Percentiles rank a stretch among this genome's conserved stretches.
Evolutionary conservation across 2,329 filamentous ascomycete species (phyloP).

Genomic region (Pezicula carpinea): DNA sequence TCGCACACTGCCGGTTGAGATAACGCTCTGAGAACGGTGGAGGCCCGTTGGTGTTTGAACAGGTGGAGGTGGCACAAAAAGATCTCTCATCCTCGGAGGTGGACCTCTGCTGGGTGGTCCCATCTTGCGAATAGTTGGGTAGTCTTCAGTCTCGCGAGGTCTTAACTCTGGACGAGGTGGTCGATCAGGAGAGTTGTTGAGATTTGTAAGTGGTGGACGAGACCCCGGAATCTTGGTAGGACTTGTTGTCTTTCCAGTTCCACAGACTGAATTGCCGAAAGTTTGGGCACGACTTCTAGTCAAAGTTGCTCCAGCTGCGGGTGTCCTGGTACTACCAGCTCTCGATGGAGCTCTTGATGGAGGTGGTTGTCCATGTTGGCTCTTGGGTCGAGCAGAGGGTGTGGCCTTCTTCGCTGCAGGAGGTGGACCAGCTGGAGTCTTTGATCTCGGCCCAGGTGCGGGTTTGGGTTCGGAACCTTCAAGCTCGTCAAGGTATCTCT

Average conservation of each 20-base stretch:
- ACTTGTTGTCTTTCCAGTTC: conserved; percentile 36
- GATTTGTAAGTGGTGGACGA: conserved; percentile 63
- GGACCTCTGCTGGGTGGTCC: conserved; percentile 63
- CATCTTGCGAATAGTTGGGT: conserved; percentile 35
- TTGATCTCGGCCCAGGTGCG: conserved; percentile 61
- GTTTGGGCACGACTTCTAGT: conserved; percentile 20
- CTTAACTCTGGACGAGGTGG: conserved; percentile 24
- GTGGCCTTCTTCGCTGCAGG: conserved; percentile 33
- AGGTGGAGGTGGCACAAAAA: conserved; percentile 52
- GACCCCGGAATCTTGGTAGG: conserved; percentile 68
- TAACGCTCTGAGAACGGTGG: conserved; percentile 44
- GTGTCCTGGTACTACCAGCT: conserved; percentile 43
- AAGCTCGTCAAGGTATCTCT: conserved; percentile 84
- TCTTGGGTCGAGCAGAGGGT: conserved; percentile 24
- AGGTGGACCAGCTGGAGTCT: conserved; percentile 66
- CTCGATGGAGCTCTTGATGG: conserved; percentile 16
- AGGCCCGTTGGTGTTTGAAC: conserved; percentile 49
- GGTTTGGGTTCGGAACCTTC: conserved; percentile 57
- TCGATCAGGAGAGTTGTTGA: conserved; percentile 81
- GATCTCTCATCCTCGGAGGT: conserved; percentile 88
- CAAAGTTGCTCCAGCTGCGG: conserved; percentile 36
- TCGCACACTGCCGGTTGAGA: conserved; percentile 50
- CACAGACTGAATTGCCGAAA: conserved; percentile 15
- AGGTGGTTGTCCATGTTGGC: conserved; percentile 18
- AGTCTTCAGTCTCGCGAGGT: conserved; percentile 21